phyloP scores from a whole-genome alignment of 2,329 filamentous ascomycete genomes.

The Arthrobotrys megalospora region DNA sequence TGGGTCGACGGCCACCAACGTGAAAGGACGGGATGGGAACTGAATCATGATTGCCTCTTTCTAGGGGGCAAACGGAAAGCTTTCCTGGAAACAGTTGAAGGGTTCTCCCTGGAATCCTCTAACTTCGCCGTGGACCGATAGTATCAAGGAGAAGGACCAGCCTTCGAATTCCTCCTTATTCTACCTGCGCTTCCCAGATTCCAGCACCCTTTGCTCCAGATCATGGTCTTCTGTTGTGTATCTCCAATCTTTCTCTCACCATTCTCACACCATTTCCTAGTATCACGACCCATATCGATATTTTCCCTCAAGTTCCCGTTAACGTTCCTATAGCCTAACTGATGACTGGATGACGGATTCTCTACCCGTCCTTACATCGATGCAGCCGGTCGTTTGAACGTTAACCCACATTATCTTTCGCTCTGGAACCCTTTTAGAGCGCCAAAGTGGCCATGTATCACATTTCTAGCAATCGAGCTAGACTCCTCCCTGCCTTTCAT shows the following conservation, averaged over 20 bases:
- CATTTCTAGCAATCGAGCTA: background rate
- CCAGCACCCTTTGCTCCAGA: background rate
- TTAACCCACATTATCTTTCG: background rate
- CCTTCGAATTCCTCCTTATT: background rate
- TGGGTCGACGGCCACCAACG: background rate
- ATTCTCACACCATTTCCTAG: background rate
- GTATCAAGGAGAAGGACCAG: background rate
- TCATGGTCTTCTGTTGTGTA: background rate
- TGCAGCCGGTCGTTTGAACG: background rate
- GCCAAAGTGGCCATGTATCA: background rate
- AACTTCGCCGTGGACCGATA: background rate
- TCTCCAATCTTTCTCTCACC: background rate
- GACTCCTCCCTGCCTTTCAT: background rate
- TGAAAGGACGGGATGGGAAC: background rate
- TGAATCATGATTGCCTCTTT: constrained; percentile 8
- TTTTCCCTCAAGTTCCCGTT: background rate
- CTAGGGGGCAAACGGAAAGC: background rate
- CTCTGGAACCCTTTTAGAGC: background rate
- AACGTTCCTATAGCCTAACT: too few relatives aligned
- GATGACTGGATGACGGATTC: background rate
- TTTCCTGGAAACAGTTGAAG: background rate
- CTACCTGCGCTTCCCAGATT: background rate
- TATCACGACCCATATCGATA: background rate
- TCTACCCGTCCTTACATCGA: constrained; percentile 1
- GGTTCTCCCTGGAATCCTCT: background rate